Evolutionary conservation across 164 flowering plant species (phyloP), one percentile per base, ranked within the genome.

Genomic region (Nymphaea thermarum): DNA sequence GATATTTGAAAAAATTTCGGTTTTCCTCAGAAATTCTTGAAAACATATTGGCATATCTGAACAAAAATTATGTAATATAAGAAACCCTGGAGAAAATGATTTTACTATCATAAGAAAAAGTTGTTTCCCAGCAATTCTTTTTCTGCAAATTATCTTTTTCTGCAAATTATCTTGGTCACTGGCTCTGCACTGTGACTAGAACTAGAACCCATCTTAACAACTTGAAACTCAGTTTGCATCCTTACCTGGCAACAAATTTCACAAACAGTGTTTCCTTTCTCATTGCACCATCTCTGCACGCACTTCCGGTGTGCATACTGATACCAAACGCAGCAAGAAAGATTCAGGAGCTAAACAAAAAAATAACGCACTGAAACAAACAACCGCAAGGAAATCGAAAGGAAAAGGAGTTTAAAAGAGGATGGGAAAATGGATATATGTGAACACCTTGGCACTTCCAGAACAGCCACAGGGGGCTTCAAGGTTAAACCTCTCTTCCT

Each of bases 261-360:
- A 43, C 71, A 65, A 5, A 73, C 63, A 5, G 66, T 68, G 71
- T 65, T 43, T 42, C 71, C 65, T 60, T 68, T 73, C 68, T 73
- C 75, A 42, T 73, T 65, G 41, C 71, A 73, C 75, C 75, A 73
- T n/a, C 68, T 60, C 65, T 73, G 71, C 43, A 73, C 42, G 51
- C 71, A 73, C 43, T 63, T 65, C 5, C 75, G 51, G 41, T 73
- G 71, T 44, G 71, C 75, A 73, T 63, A 73, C 75, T 69, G 55
- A 25, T 25, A 25, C 36, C 16, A 55, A 15, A 55, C 1, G 16
- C 10, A 15, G 60, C 10, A 55, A 55, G 16, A 55, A 55, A 55
- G 10, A 55, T 8, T 55, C 16, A 8, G 16, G 60, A 55, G 60
- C 60, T 8, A 55, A 55, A 55, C 10, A 55, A 55, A 55, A 8